Evolutionary conservation across 73 alveolate species (phyloP), one percentile per base, ranked within the genome.

Genomic region (Paramecium primaurelia): DNA sequence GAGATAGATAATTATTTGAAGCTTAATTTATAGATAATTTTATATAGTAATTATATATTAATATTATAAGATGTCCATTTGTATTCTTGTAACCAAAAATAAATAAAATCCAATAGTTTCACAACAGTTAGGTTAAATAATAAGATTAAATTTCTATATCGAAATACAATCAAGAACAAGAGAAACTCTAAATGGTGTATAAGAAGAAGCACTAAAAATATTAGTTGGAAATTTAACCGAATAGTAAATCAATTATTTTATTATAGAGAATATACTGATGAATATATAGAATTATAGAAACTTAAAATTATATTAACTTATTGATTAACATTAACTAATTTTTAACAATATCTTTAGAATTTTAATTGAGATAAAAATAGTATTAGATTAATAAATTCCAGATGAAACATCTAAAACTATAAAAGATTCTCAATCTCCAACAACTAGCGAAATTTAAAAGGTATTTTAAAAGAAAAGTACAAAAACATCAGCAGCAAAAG

Each of bases 41-140:
- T 25, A 80, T 45, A 0, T 22, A 40, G 91, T 80, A 80, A 44
- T 20, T 22, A 22, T 22, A 22, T 18, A 80, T 75, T 75, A 6
- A 26, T 40, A 3, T 25, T 14, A 20, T 80, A 10, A 80, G 91
- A 80, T 80, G 91, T 80, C 91, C 91, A 9, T 80, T 80, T 47
- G 75, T 80, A 7, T 80, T 80, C 30, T 49, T 80, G 16, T 47
- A 80, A 80, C 91, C 91, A 0, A 80, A 80, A 4, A 80, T 38
- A 16, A 80, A 80, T 80, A 80, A 80, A 80, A 80, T 4, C 91
- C 5, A 47, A 11, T 45, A 42, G 42, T 25, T 80, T 80, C 51
- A 45, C 58, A n/a, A 10, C 47, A 14, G 58, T 28, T 26, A 80
- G 38, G 45, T 45, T 28, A 4, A 80, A 80, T 80, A 80, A 45